phyloP scores from a whole-genome alignment of 192 early-diverging fungal species.

The Phycomyces nitens region DNA sequence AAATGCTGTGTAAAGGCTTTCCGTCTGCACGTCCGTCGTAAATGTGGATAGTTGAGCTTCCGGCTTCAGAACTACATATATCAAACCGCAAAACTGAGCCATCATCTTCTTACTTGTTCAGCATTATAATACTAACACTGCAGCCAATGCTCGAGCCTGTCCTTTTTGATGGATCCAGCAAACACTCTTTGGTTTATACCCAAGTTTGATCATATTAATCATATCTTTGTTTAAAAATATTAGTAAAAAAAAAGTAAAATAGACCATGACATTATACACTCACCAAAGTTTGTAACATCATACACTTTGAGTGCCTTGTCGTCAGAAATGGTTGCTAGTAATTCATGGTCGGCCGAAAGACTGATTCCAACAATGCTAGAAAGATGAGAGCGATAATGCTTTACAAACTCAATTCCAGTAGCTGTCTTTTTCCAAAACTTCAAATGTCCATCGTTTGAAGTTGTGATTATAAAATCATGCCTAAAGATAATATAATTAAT shows the following conservation, averaged over 20 bases:
- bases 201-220: conserved; percentile 89
- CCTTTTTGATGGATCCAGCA: conserved; percentile 85
- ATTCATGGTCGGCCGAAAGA: conserved; percentile 69
- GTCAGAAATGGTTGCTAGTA: conserved; percentile 77
- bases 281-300: conserved; percentile 94
- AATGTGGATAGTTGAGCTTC: conserved; percentile 66
- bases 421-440: conserved; percentile 99
- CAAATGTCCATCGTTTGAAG: conserved; percentile 92
- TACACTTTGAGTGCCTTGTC: conserved; percentile 92
- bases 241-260: too few relatives aligned
- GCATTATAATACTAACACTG: conserved; percentile 67
- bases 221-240: conserved; percentile 63
- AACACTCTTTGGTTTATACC: conserved; percentile 68
- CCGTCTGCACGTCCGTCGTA: conserved; percentile 78
- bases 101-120: neutral
- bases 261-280: too few relatives aligned
- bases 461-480: conserved; percentile 92
- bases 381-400: conserved; percentile 91
- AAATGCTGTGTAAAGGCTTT: conserved; percentile 58
- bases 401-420: conserved; percentile 95
- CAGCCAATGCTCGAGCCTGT: conserved; percentile 81
- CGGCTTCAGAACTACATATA: conserved; percentile 64
- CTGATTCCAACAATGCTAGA: conserved; percentile 52
- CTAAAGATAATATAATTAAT: conserved; percentile 35
- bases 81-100: neutral